Evolutionary conservation across 768 basidiomycete species (phyloP).

Genomic region (Clathrus columnatus): DNA sequence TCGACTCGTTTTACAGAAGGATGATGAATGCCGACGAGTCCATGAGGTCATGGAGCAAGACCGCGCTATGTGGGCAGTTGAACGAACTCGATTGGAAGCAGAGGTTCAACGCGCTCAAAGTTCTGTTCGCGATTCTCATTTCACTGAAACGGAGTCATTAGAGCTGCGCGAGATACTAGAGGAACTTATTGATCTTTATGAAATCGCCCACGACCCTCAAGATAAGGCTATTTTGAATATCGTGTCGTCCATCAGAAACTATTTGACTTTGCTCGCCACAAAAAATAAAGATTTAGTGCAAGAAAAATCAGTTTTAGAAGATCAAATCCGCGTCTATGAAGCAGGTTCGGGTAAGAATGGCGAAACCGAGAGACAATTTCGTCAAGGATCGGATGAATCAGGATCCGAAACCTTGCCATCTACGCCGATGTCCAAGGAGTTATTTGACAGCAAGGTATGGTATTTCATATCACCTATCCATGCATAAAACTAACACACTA

Average conservation of each 20-base stretch:
- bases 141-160: conserved; percentile 44
- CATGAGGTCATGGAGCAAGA: conserved; percentile 35
- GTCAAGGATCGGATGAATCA: conserved; percentile 26
- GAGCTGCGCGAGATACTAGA: conserved; percentile 39
- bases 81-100: conserved; percentile 39
- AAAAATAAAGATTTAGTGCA: neutral
- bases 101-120: conserved; percentile 33
- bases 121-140: no score
- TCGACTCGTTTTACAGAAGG: conserved; percentile 19
- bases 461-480: no score
- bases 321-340: conserved; percentile 35
- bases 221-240: conserved; percentile 20
- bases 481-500: neutral
- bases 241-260: conserved; percentile 17
- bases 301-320: conserved; percentile 3
- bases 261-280: conserved; percentile 1
- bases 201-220: conserved; percentile 39
- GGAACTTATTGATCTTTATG: conserved; percentile 45
- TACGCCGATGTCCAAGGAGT: no score
- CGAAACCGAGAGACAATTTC: conserved; percentile 43
- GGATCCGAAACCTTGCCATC: no score
- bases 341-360: conserved; percentile 43
- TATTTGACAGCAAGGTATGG: no score
- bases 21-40: conserved; percentile 21
- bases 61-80: conserved; percentile 41